Percentiles rank a stretch among this genome's conserved stretches.
Conservation (phyloP, 495 filamentous ascomycete genomes). For the Eremomyces bilateralis region DNA sequence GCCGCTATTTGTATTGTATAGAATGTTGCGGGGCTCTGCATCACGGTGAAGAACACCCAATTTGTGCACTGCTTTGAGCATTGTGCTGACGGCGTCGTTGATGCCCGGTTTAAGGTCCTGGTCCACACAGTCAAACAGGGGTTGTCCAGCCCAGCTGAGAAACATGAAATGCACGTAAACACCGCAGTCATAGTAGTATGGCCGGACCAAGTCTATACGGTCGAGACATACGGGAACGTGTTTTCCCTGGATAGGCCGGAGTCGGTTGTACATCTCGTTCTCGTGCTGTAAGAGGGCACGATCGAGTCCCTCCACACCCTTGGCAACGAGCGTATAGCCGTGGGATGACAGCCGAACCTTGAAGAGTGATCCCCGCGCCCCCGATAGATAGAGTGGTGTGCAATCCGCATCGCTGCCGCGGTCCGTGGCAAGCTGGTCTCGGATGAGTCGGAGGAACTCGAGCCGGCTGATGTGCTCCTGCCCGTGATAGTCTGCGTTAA, state of each 20-base stretch:
- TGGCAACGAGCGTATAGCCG: conserved; percentile 4
- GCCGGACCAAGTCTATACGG: conserved; percentile 12
- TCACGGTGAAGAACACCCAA: conserved; percentile 10
- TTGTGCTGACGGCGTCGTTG: conserved; percentile 1
- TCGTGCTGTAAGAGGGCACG: conserved; percentile 15
- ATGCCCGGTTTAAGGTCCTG: not conserved
- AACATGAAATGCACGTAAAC: conserved; percentile 17
- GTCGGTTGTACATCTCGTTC: conserved; percentile 15
- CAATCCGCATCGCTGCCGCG: conserved; percentile 8
- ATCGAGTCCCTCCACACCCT: not conserved
- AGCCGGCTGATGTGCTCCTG: conserved; percentile 8
- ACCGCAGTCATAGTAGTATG: conserved; percentile 14
- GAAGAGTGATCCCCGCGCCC: conserved; percentile 3
- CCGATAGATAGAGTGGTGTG: not conserved
- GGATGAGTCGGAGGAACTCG: conserved; percentile 14
- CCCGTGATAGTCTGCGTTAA: conserved; percentile 18
- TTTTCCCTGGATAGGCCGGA: conserved; percentile 17
- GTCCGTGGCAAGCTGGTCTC: conserved; percentile 14
- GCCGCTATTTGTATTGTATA: conserved; percentile 7
- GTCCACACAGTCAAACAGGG: not conserved
- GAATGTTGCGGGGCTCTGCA: conserved; percentile 11
- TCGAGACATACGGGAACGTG: conserved; percentile 21
- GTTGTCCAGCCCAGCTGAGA: conserved; percentile 5
- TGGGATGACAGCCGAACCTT: conserved; percentile 5
- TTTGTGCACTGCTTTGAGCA: conserved; percentile 8